phyloP scores from a whole-genome alignment of 2,329 filamentous ascomycete species.

The Delphinella strobiligena region DNA sequence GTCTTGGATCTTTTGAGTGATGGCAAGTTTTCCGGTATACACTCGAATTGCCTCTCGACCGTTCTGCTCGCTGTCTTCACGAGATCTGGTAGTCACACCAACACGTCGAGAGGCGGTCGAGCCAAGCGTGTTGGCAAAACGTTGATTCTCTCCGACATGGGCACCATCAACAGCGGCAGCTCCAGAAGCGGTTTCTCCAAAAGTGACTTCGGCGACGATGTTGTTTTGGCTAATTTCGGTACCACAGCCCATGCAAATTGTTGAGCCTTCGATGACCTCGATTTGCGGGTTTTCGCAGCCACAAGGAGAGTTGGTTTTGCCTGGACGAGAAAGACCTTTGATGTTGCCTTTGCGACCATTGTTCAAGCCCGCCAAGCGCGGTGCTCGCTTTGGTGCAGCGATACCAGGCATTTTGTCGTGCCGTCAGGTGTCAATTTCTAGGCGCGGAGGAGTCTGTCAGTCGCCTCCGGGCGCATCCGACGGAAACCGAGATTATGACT shows the following conservation, averaged over 20 bases:
- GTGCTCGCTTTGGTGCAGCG: slow-evolving; percentile 3
- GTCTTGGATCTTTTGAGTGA: slow-evolving; percentile 23
- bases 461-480: background rate
- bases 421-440: too few species aligned
- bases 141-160: slow-evolving; percentile 76
- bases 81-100: slow-evolving; percentile 38
- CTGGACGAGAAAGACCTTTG: slow-evolving; percentile 5
- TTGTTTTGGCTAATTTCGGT: slow-evolving; percentile 73
- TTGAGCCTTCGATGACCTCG: slow-evolving; percentile 26
- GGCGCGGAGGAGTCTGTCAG: background rate
- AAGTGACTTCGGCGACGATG: slow-evolving; percentile 84
- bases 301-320: slow-evolving; percentile 3
- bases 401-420: slow-evolving; percentile 9
- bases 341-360: slow-evolving; percentile 1
- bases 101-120: slow-evolving; percentile 31
- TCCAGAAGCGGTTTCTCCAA: slow-evolving; percentile 76
- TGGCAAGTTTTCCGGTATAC: slow-evolving; percentile 26
- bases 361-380: slow-evolving; percentile 5
- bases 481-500: background rate
- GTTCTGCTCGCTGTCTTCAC: slow-evolving; percentile 42
- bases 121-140: slow-evolving; percentile 54
- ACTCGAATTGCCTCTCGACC: slow-evolving; percentile 31
- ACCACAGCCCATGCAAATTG: slow-evolving; percentile 72
- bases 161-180: slow-evolving; percentile 85
- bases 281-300: slow-evolving; percentile 18